Evolutionary conservation across 2,329 filamentous ascomycete genomes (phyloP), one percentile per base, ranked within the genome.

Genomic region (Sordariomycetes sp.): DNA sequence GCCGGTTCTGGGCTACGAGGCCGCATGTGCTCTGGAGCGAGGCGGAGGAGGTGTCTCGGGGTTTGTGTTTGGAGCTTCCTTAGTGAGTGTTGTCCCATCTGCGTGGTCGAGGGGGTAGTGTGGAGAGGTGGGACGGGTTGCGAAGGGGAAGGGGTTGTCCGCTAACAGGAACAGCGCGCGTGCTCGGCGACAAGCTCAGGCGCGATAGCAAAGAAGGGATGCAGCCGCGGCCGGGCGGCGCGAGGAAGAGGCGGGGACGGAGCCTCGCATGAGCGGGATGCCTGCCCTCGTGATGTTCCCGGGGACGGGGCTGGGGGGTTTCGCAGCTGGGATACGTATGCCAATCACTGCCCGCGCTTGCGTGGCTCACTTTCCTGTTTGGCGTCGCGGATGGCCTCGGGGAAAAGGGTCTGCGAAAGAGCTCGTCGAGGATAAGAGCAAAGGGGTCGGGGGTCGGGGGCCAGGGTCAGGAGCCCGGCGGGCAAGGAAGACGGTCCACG

Each of bases 31-130:
- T 96, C 61, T 86, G 91, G 20, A 80, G 91, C 70, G 89, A 95
- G 71, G 89, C 90, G 42, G 89, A 95, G 70, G 79, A 82, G 7
- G 89, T 95, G 72, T 96, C 96, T 80, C 84, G 85, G 68, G 70
- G 79, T 52, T 82, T 96, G 71, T 96, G 91, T 73, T 74, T 96
- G 68, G 88, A 96, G 72, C 90, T 85, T 68, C 91, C 81, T 96
- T 60, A 90, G 83, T 89, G 76, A 63, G 78, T 74, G 57, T 32
- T 56, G 52, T 10, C 32, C 34, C 35, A 22, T 2, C 22, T 12
- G 12, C 15, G 1, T 45, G 28, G 20, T 48, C 25, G 42, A n/a
- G 42, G n/a, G 15, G n/a, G 10, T 4, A 8, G 36, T 12, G 13
- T 15, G 36, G 36, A 8, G 36, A 42, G 39, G 8, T 7, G 39